These are phyloP conservation scores for Suillus lakei DNA, from an alignment of 768 basidiomycete genomes.

Conservation along the genomic window DNA sequence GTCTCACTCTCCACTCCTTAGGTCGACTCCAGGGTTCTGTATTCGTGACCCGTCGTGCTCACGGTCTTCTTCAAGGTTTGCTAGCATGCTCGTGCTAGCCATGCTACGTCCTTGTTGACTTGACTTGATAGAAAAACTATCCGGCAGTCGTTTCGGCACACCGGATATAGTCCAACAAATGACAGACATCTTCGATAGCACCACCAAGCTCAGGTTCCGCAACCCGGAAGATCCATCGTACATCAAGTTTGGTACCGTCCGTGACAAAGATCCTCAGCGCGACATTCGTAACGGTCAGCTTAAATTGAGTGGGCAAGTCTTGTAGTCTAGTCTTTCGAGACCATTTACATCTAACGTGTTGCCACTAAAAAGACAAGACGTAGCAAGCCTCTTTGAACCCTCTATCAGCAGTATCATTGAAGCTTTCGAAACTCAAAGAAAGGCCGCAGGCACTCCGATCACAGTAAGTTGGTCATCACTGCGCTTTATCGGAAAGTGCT, in stretches of 20 bases:
- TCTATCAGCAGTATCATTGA: constrained; percentile 43
- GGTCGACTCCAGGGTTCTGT: constrained; percentile 48
- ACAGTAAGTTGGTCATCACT: constrained; percentile 28
- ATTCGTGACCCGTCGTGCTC: constrained; percentile 41
- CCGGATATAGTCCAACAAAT: constrained; percentile 42
- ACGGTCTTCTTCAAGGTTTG: constrained; percentile 34
- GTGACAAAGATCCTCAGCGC: constrained; percentile 42
- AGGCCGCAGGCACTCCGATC: constrained; percentile 35
- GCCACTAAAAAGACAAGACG: constrained; percentile 34
- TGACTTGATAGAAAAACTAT: constrained; percentile 29
- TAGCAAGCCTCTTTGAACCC: constrained; percentile 49
- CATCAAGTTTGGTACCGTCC: constrained; percentile 45
- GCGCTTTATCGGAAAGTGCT: not conserved
- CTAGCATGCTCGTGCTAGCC: constrained; percentile 17
- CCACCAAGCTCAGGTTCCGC: constrained; percentile 50
- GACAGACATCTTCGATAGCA: constrained; percentile 42
- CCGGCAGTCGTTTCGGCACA: constrained; percentile 34
- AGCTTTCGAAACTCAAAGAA: constrained; percentile 39
- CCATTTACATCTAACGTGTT: not conserved
- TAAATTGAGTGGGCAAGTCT: constrained; percentile 40
- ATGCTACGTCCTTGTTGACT: not conserved
- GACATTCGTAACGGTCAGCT: constrained; percentile 46
- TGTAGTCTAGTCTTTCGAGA: not conserved
- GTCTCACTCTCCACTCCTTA: constrained; percentile 17
- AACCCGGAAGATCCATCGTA: constrained; percentile 42